These are phyloP conservation scores for Tetrapisispora pingtungensis DNA, from an alignment of 805 yeast species.

Conservation along the genomic window DNA sequence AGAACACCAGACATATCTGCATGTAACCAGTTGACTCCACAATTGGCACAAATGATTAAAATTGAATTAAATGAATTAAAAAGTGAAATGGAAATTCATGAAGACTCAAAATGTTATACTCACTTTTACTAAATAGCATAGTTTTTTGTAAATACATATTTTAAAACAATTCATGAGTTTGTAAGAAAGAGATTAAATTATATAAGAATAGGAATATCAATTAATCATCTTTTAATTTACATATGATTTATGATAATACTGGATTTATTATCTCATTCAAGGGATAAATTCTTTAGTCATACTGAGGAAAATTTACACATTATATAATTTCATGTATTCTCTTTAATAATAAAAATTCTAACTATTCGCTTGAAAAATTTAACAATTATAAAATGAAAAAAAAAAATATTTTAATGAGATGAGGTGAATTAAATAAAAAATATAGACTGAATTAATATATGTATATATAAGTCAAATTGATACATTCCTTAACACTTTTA, in stretches of 20 bases:
- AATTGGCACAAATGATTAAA: conserved; percentile 73
- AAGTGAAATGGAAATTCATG: conserved; percentile 75
- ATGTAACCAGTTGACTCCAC: conserved; percentile 83
- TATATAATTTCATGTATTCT: no score
- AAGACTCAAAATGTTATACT: conserved; percentile 66
- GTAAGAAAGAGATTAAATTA: no score
- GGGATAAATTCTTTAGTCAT: no score
- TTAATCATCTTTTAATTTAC: no score
- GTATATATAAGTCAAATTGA: no score
- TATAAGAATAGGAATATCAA: no score
- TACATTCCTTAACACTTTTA: no score
- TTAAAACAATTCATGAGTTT: background rate
- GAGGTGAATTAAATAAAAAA: background rate
- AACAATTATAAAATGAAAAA: background rate
- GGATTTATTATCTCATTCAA: no score
- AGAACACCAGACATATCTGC: conserved; percentile 89
- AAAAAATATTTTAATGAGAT: background rate
- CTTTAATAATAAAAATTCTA: background rate
- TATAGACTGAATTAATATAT: background rate
- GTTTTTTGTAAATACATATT: background rate
- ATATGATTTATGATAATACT: no score
- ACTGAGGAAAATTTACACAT: no score
- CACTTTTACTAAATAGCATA: conserved; percentile 52
- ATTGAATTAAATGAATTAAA: conserved; percentile 76
- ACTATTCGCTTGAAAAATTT: background rate